Percentiles rank a stretch among this genome's conserved stretches.
Conservation (phyloP, 768 basidiomycete species). For the Suillus americanus region DNA sequence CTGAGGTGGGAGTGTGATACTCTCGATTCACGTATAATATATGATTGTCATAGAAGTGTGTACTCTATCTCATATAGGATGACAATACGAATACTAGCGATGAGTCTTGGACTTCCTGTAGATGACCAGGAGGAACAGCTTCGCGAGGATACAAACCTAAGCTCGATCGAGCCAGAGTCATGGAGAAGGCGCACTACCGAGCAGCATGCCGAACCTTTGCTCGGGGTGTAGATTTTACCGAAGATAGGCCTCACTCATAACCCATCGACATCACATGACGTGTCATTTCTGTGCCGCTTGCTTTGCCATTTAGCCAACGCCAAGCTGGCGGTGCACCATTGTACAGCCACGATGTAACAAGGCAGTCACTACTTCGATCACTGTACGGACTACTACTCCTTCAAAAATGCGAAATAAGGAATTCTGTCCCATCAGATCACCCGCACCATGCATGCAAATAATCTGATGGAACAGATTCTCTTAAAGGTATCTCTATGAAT, state of each 20-base stretch:
- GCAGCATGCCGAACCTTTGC: no score
- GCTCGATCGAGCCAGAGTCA: no score
- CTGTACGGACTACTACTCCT: background rate
- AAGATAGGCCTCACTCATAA: no score
- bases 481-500: background rate
- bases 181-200: no score
- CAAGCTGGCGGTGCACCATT: background rate
- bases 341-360: background rate
- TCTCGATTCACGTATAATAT: background rate
- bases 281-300: no score
- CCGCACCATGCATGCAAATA: background rate
- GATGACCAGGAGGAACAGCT: no score
- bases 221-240: no score
- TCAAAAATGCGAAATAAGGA: background rate
- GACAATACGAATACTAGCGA: background rate
- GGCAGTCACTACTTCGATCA: background rate
- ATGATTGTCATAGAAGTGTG: background rate
- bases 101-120: no score
- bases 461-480: background rate
- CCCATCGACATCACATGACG: no score
- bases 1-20: background rate
- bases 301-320: no score
- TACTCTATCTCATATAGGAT: background rate
- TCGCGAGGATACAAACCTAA: no score
- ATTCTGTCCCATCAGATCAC: background rate